Conservation (phyloP, 768 basidiomycete species). For the Amanita brunnescens region DNA sequence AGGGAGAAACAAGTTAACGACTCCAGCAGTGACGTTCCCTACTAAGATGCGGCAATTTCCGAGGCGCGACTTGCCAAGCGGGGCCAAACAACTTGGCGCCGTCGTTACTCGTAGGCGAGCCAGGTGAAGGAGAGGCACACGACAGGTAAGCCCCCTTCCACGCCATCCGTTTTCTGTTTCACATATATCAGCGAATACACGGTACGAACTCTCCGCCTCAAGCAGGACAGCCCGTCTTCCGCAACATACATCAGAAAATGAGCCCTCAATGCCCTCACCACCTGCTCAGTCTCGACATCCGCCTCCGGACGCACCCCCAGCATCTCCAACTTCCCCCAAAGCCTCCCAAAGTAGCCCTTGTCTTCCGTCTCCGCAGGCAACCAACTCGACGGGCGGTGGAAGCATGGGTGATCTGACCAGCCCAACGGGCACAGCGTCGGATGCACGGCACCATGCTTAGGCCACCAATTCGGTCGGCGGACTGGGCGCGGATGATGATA, state of each 20-base stretch:
- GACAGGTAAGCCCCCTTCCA: no score
- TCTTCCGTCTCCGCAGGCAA: conserved; percentile 76
- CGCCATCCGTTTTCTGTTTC: no score
- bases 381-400: conserved; percentile 78
- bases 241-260: conserved; percentile 32
- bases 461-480: conserved; percentile 19
- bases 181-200: no score
- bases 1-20: no score
- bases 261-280: conserved; percentile 11
- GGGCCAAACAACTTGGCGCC: no score
- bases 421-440: conserved; percentile 18
- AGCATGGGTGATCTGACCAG: conserved; percentile 58
- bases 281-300: conserved; percentile 14
- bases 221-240: conserved; percentile 29
- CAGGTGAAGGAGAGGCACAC: no score
- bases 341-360: conserved; percentile 57
- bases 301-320: conserved; percentile 11
- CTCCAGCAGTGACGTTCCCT: no score
- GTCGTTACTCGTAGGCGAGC: no score
- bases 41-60: no score
- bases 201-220: conserved; percentile 19
- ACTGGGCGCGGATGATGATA: conserved; percentile 33
- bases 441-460: conserved; percentile 8
- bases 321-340: conserved; percentile 20
- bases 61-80: no score